phyloP scores from a whole-genome alignment of 306 rosid genomes.

The Albizia julibrissin region DNA sequence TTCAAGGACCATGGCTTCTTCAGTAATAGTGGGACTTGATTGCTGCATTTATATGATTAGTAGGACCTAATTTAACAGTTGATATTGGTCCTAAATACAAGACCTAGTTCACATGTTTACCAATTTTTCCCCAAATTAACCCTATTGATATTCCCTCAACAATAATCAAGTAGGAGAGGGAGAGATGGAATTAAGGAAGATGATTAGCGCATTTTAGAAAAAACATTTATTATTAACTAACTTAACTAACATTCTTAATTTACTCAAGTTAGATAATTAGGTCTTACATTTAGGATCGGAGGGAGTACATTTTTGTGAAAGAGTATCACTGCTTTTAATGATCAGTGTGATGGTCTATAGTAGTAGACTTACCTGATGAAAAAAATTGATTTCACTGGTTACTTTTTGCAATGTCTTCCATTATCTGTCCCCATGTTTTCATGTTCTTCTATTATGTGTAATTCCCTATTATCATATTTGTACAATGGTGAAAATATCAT shows the following conservation, averaged over 20 bases:
- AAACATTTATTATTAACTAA: no score
- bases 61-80: no score
- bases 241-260: no score
- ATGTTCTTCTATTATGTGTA: constrained; percentile 5
- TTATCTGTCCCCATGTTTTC: background rate
- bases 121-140: no score
- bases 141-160: no score
- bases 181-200: no score
- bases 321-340: background rate
- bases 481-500: constrained; percentile 11
- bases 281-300: no score
- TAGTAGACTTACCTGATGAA: constrained; percentile 40
- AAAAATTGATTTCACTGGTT: constrained; percentile 32
- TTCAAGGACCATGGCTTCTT: constrained; percentile 2
- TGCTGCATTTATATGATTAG: background rate
- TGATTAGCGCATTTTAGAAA: no score
- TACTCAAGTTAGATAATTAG: no score
- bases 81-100: no score
- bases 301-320: background rate
- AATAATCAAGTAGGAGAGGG: no score
- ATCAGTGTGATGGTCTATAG: background rate
- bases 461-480: constrained; percentile 3
- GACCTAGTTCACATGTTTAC: no score
- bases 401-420: background rate
- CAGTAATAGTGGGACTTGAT: background rate